These are phyloP conservation scores for Leucosporidium creatinivorum DNA, from an alignment of 768 basidiomycete genomes.

Conservation along the genomic window DNA sequence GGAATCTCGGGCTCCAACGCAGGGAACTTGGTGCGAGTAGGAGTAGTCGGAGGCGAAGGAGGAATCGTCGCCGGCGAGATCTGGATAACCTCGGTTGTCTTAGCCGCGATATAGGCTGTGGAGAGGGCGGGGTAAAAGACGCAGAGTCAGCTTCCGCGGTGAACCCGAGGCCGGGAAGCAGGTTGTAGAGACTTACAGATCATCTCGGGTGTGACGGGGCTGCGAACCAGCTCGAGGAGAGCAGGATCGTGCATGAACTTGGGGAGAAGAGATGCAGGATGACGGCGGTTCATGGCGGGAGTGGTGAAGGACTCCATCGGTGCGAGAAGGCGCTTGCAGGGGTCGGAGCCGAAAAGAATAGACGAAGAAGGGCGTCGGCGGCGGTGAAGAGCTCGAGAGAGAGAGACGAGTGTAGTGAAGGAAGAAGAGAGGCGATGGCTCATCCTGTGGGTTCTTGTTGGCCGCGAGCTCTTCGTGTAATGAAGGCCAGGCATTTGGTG, in stretches of 20 bases:
- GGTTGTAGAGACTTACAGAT: conserved; percentile 47
- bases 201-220: conserved; percentile 75
- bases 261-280: conserved; percentile 74
- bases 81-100: conserved; percentile 66
- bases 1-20: conserved; percentile 46
- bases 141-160: not conserved
- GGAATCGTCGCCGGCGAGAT: conserved; percentile 43
- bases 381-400: not conserved
- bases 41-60: conserved; percentile 65
- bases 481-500: no score
- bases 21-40: conserved; percentile 48
- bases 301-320: conserved; percentile 16
- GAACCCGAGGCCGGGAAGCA: not conserved
- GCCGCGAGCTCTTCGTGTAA: no score
- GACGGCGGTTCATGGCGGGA: conserved; percentile 34
- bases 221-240: conserved; percentile 68
- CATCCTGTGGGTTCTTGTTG: no score
- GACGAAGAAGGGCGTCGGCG: not conserved
- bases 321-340: no score
- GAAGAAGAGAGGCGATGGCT: not conserved
- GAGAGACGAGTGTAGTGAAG: not conserved
- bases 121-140: not conserved
- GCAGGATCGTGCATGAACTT: conserved; percentile 67
- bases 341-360: no score
- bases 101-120: conserved; percentile 63